These are phyloP conservation scores for Kalmanozyma brasiliensis DNA, from an alignment of 1,284 basidiomycete species.

Conservation along the genomic window DNA sequence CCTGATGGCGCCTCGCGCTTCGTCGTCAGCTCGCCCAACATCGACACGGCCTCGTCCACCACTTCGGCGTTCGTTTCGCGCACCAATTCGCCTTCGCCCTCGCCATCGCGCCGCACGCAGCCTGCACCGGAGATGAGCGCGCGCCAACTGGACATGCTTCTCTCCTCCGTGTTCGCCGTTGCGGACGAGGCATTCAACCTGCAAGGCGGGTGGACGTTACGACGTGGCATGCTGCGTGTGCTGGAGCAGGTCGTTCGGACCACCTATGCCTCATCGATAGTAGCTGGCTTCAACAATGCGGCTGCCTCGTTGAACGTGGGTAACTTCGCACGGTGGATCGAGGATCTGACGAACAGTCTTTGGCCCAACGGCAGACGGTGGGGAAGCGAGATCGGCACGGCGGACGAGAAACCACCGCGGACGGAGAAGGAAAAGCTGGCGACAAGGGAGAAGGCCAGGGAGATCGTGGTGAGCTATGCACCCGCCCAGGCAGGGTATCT, in stretches of 20 bases:
- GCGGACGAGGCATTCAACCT: slow-evolving; percentile 67
- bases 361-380: slow-evolving; percentile 59
- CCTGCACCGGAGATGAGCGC: slow-evolving; percentile 34
- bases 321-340: slow-evolving; percentile 57
- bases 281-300: slow-evolving; percentile 59
- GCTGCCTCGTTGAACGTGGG: slow-evolving; percentile 53
- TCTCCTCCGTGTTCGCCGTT: slow-evolving; percentile 66
- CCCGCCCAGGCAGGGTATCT: slow-evolving; percentile 64
- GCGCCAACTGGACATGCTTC: slow-evolving; percentile 62
- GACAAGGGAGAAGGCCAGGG: slow-evolving; percentile 52
- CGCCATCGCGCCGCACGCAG: slow-evolving; percentile 16
- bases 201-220: slow-evolving; percentile 66
- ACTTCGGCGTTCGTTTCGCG: slow-evolving; percentile 40
- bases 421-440: slow-evolving; percentile 45
- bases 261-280: slow-evolving; percentile 60
- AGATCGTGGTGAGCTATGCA: slow-evolving; percentile 61
- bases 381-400: slow-evolving; percentile 28
- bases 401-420: slow-evolving; percentile 22
- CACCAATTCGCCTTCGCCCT: slow-evolving; percentile 34
- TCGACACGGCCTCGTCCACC: slow-evolving; percentile 22
- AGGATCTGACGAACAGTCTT: slow-evolving; percentile 48
- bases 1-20: slow-evolving; percentile 10
- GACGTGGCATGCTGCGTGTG: slow-evolving; percentile 66
- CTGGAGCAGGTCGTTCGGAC: slow-evolving; percentile 66
- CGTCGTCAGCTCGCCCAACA: slow-evolving; percentile 11